Evolutionary conservation across 805 yeast species (phyloP).

Genomic region (Candida peoriensis): DNA sequence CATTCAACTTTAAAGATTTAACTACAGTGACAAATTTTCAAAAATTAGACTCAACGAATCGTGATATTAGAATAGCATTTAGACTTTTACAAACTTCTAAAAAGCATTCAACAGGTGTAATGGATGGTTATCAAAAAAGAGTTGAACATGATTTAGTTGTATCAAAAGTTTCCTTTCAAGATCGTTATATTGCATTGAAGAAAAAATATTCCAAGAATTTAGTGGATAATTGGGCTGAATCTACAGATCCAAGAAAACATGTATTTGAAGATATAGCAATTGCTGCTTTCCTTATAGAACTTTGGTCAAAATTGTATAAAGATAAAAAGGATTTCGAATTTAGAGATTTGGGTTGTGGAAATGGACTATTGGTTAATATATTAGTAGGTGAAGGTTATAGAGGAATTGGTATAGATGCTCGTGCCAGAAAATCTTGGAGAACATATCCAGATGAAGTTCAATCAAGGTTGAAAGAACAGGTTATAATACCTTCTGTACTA

Average conservation of each 20-base stretch:
- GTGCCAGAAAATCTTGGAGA: slow-evolving; percentile 84
- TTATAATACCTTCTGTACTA: slow-evolving; percentile 72
- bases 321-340: slow-evolving; percentile 50
- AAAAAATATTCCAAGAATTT: slow-evolving; percentile 72
- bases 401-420: slow-evolving; percentile 87
- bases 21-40: slow-evolving; percentile 24
- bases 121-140: slow-evolving; percentile 80
- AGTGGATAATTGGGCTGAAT: slow-evolving; percentile 85
- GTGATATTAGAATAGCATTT: slow-evolving; percentile 78
- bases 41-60: slow-evolving; percentile 39
- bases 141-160: slow-evolving; percentile 87
- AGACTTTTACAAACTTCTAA: slow-evolving; percentile 72
- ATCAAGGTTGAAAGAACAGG: slow-evolving; percentile 60
- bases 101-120: slow-evolving; percentile 81
- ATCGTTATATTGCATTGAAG: slow-evolving; percentile 72
- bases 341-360: slow-evolving; percentile 92
- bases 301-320: slow-evolving; percentile 60
- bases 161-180: slow-evolving; percentile 76
- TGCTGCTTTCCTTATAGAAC: slow-evolving; percentile 87
- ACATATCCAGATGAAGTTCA: slow-evolving; percentile 66
- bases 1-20: slow-evolving; percentile 38
- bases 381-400: slow-evolving; percentile 71
- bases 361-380: slow-evolving; percentile 78
- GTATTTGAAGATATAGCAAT: slow-evolving; percentile 95
- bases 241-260: slow-evolving; percentile 91